Evolutionary conservation across 306 rosid genomes (phyloP).

Genomic region (Rubus idaeus): DNA sequence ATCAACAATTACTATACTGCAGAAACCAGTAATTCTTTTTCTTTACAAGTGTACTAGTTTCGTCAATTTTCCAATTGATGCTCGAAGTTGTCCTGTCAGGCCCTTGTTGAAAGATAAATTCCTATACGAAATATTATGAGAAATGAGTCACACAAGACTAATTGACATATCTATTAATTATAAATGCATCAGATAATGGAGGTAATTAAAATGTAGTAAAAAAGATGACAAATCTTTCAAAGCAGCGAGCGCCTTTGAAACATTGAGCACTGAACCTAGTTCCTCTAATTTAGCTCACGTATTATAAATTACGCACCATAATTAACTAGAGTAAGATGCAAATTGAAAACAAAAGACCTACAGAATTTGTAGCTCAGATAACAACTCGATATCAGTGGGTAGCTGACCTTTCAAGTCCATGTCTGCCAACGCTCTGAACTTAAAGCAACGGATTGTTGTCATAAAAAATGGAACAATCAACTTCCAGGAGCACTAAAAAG

Average conservation of each 20-base stretch:
- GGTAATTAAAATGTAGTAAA: background rate
- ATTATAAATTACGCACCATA: background rate
- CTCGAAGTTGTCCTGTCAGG: conserved; percentile 44
- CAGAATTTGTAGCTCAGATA: conserved; percentile 43
- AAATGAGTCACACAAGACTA: background rate
- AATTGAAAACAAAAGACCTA: conserved; percentile 20
- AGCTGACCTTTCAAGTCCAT: conserved; percentile 39
- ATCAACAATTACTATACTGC: background rate
- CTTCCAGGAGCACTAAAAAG: background rate
- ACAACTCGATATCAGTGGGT: conserved; percentile 44
- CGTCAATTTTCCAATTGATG: conserved; percentile 37
- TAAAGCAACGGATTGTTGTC: background rate
- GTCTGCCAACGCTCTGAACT: conserved; percentile 35
- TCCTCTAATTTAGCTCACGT: background rate
- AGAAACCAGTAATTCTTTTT: background rate
- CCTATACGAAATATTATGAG: conserved; percentile 24
- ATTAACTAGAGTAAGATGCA: background rate
- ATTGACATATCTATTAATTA: background rate
- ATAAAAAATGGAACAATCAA: background rate
- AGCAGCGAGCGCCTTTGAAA: background rate
- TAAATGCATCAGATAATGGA: background rate
- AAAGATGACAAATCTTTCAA: background rate
- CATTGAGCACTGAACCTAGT: background rate
- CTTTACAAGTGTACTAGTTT: conserved; percentile 31
- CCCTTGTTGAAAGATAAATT: conserved; percentile 51